phyloP scores from a whole-genome alignment of 108 stramenopile species.

The Fragilariopsis cylindrus region DNA sequence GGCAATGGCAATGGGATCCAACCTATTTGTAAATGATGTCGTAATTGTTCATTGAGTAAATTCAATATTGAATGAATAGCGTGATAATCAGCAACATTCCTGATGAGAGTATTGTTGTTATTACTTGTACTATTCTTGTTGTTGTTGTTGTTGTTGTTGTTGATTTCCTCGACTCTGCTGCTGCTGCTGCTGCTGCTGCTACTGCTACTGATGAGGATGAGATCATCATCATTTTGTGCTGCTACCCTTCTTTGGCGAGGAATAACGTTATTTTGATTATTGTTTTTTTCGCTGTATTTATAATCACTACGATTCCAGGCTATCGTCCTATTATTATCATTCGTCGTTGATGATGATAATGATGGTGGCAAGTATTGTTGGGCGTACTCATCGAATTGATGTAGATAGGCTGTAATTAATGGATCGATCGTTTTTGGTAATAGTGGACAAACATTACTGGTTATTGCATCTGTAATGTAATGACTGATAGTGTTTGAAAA shows the following conservation, averaged over 20 bases:
- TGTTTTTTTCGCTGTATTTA: too few species aligned
- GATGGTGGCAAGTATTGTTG: constrained; percentile 17
- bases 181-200: too few species aligned
- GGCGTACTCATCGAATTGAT: constrained; percentile 25
- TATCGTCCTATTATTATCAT: too few species aligned
- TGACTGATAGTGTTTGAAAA: constrained; percentile 57
- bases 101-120: not conserved
- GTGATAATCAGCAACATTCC: constrained; percentile 11
- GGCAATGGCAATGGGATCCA: constrained; percentile 20
- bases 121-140: not conserved
- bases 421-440: constrained; percentile 35
- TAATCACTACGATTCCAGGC: too few species aligned
- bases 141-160: not conserved
- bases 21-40: constrained; percentile 37
- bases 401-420: constrained; percentile 25
- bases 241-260: too few species aligned
- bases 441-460: constrained; percentile 49
- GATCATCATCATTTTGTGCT: too few species aligned
- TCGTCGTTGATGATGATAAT: not conserved
- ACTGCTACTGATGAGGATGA: too few species aligned
- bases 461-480: constrained; percentile 47
- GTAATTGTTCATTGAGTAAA: constrained; percentile 25
- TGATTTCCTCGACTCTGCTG: not conserved
- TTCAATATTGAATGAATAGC: constrained; percentile 10
- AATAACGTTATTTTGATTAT: too few species aligned